Evolutionary conservation across 2,329 filamentous ascomycete species (phyloP).

Genomic region (Hymenoscyphus infarciens): DNA sequence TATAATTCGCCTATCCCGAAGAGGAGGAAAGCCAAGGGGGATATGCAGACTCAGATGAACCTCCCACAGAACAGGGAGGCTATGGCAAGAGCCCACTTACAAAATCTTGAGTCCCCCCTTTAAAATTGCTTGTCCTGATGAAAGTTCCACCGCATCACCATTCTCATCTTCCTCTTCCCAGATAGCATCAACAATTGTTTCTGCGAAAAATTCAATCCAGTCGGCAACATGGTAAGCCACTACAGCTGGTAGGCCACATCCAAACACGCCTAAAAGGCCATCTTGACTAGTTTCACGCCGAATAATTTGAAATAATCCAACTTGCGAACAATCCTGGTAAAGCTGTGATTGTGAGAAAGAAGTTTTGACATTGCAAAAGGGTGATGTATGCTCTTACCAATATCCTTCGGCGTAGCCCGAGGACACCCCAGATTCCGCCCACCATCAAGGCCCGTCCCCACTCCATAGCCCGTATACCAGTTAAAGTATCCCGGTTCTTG

Average conservation of each 20-base stretch:
- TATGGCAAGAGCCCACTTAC: background rate
- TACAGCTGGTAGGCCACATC: constrained; percentile 31
- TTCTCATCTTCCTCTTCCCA: constrained; percentile 23
- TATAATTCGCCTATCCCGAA: background rate
- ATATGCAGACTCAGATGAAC: constrained; percentile 12
- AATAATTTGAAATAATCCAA: constrained; percentile 29
- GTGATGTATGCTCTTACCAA: constrained; percentile 25
- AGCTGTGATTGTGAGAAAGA: constrained; percentile 27
- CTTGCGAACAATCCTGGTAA: constrained; percentile 31
- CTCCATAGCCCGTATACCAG: constrained; percentile 32
- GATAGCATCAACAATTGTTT: constrained; percentile 24
- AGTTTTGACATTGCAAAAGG: background rate
- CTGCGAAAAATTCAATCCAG: constrained; percentile 25
- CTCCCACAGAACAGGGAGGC: background rate
- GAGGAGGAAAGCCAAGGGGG: constrained; percentile 16
- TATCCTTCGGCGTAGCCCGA: constrained; percentile 33
- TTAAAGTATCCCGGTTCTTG: constrained; percentile 30
- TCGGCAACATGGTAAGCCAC: constrained; percentile 31
- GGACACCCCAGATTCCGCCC: constrained; percentile 35
- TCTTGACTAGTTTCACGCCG: constrained; percentile 22
- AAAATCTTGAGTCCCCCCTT: background rate
- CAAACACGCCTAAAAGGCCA: constrained; percentile 25
- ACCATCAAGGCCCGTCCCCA: constrained; percentile 27
- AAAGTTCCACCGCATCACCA: constrained; percentile 6
- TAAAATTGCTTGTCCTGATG: constrained; percentile 12